Conservation (phyloP, 2,329 filamentous ascomycete species). For the Colletotrichum lupini region DNA sequence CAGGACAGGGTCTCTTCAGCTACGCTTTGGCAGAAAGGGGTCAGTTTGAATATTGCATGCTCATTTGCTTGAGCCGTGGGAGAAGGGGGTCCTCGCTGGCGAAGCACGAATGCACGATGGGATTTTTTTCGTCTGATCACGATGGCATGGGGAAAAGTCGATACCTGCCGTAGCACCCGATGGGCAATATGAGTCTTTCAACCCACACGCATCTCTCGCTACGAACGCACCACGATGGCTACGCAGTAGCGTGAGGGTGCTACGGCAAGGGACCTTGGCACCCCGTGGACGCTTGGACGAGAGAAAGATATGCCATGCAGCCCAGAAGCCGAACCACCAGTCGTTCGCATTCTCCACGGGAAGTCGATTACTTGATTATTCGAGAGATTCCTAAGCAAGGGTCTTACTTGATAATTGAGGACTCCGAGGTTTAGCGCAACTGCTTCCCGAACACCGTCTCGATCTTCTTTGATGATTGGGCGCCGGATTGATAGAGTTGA, state of each 20-base stretch:
- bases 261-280: not conserved
- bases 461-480: slow-evolving; percentile 29
- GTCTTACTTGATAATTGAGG: slow-evolving; percentile 1
- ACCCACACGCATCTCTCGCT: not conserved
- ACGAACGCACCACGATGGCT: not conserved
- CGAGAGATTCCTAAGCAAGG: slow-evolving; percentile 9
- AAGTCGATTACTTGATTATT: slow-evolving; percentile 9
- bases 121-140: slow-evolving; percentile 28
- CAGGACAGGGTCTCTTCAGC: not conserved
- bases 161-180: slow-evolving; percentile 22
- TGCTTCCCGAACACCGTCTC: not conserved
- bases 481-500: slow-evolving; percentile 4
- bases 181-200: slow-evolving; percentile 18
- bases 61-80: not conserved
- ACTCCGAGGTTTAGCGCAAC: slow-evolving; percentile 1
- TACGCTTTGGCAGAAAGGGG: not conserved
- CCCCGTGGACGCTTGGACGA: not conserved
- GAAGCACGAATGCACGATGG: not conserved
- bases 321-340: not conserved
- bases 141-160: slow-evolving; percentile 13
- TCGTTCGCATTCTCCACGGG: not conserved
- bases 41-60: not conserved
- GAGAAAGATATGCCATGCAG: not conserved
- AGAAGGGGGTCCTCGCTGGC: not conserved
- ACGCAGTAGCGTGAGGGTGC: slow-evolving; percentile 3